Evolutionary conservation across 805 yeast species (phyloP).

Genomic region (Barnettozyma pratensis): DNA sequence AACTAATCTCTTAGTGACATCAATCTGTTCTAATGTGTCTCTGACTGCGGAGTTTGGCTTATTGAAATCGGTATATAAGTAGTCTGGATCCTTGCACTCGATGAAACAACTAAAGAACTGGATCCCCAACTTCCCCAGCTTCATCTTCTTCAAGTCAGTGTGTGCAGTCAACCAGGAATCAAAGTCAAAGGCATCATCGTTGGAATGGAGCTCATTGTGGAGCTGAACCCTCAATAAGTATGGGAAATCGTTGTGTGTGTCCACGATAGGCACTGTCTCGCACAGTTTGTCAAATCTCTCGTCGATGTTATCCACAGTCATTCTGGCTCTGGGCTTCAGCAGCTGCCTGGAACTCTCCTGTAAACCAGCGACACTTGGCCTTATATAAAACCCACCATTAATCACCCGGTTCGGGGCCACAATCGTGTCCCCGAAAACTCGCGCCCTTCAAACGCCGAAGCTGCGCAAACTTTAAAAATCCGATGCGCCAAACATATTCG

Average conservation of each 20-base stretch:
- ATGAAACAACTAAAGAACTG: conserved; percentile 48
- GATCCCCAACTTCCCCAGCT: conserved; percentile 40
- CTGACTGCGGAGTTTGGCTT: conserved; percentile 39
- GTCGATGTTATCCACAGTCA: conserved; percentile 9
- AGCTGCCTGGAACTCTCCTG: too few relatives aligned
- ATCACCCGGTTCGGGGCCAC: too few relatives aligned
- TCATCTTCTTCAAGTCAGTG: conserved; percentile 39
- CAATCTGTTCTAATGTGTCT: conserved; percentile 51
- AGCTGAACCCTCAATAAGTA: conserved; percentile 41
- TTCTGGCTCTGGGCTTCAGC: background rate
- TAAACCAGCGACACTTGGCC: too few relatives aligned
- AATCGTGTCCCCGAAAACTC: too few relatives aligned
- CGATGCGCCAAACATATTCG: too few relatives aligned
- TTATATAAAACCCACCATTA: too few relatives aligned
- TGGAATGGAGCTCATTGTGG: conserved; percentile 35
- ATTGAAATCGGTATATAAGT: conserved; percentile 40
- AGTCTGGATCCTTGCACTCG: conserved; percentile 38
- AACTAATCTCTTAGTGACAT: conserved; percentile 41
- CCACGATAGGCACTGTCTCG: conserved; percentile 35
- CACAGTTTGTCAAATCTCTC: conserved; percentile 16
- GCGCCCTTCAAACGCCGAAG: too few relatives aligned
- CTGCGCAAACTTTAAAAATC: too few relatives aligned
- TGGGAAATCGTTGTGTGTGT: conserved; percentile 49
- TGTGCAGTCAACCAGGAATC: conserved; percentile 36
- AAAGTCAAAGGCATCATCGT: conserved; percentile 33